Evolutionary conservation across 2,329 filamentous ascomycete genomes (phyloP).

Genomic region (Xenosphaeropsis pyriputrescens): DNA sequence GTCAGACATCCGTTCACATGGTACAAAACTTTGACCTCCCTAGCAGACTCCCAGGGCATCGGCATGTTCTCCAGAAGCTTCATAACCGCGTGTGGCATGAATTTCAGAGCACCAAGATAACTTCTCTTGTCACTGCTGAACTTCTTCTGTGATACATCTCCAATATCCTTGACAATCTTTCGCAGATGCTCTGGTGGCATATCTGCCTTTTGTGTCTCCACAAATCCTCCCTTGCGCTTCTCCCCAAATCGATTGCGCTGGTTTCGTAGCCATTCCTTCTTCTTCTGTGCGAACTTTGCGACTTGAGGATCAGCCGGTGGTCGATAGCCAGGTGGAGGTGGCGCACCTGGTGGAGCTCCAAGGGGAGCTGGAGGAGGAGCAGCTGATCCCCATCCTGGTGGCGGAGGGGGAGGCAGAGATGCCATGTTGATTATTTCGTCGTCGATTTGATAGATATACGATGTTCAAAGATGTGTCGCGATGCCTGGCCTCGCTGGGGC

Average conservation of each 20-base stretch:
- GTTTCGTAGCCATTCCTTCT: slow-evolving; percentile 91
- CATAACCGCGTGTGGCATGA: slow-evolving; percentile 96
- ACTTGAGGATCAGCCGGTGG: slow-evolving; percentile 69
- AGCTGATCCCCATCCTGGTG: slow-evolving; percentile 45
- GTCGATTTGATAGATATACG: too few species aligned
- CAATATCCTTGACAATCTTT: slow-evolving; percentile 97
- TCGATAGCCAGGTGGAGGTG: slow-evolving; percentile 75
- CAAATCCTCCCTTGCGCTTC: slow-evolving; percentile 91
- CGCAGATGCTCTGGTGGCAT: slow-evolving; percentile 97
- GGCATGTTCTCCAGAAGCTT: slow-evolving; percentile 99
- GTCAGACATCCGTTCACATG: slow-evolving; percentile 97
- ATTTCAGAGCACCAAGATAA: slow-evolving; percentile 93
- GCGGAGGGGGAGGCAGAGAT: slow-evolving; percentile 50
- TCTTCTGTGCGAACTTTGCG: slow-evolving; percentile 96
- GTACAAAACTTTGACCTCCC: slow-evolving; percentile 95
- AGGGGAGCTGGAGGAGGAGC: slow-evolving; percentile 34
- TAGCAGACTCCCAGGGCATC: slow-evolving; percentile 96
- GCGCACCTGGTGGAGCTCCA: slow-evolving; percentile 29
- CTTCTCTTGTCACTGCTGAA: slow-evolving; percentile 98
- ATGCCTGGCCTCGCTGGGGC: too few species aligned
- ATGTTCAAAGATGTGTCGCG: too few species aligned
- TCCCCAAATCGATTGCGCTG: slow-evolving; percentile 91
- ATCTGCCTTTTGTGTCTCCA: slow-evolving; percentile 96
- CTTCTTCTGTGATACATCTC: slow-evolving; percentile 98
- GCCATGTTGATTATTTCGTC: slow-evolving; percentile 26